phyloP scores from a whole-genome alignment of 805 yeast species.

The Kregervanrija delftensis region DNA sequence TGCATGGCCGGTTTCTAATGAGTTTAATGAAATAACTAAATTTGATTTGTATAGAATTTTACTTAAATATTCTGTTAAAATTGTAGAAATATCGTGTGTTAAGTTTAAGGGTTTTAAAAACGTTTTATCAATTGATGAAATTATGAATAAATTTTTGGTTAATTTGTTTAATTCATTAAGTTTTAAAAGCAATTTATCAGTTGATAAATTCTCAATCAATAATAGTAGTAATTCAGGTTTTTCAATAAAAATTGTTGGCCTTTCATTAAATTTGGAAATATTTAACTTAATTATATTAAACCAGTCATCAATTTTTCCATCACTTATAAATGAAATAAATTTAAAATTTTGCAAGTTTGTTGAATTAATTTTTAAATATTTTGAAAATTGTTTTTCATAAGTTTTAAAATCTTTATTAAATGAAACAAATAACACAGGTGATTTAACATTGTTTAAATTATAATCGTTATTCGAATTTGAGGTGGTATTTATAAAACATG shows the following conservation, averaged over 20 bases:
- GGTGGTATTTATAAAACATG: conserved; percentile 33
- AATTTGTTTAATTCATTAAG: conserved; percentile 13
- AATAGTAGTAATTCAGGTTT: conserved; percentile 25
- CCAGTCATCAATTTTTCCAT: conserved; percentile 23
- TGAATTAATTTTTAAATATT: conserved; percentile 28
- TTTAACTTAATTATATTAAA: conserved; percentile 12
- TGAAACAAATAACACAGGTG: conserved; percentile 33
- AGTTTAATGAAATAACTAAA: conserved; percentile 50
- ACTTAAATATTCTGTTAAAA: conserved; percentile 12
- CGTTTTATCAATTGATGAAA: conserved; percentile 15
- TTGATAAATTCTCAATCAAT: conserved; percentile 6
- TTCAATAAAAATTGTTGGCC: conserved; percentile 19
- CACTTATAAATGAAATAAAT: conserved; percentile 34
- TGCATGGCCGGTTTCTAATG: conserved; percentile 76
- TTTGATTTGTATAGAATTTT: no score
- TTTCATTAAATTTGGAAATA: conserved; percentile 8
- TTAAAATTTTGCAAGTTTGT: conserved; percentile 21
- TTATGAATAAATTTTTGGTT: conserved; percentile 18
- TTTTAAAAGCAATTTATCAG: conserved; percentile 12
- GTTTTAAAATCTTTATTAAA: conserved; percentile 15
- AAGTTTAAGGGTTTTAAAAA: conserved; percentile 15
- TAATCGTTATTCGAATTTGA: conserved; percentile 18
- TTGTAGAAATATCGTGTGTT: conserved; percentile 20
- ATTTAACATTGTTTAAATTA: conserved; percentile 14
- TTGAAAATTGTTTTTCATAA: conserved; percentile 29